Evolutionary conservation across 1,284 basidiomycete genomes (phyloP), one percentile per base, ranked within the genome.

Genomic region (Cryptococcus wingfieldii): DNA sequence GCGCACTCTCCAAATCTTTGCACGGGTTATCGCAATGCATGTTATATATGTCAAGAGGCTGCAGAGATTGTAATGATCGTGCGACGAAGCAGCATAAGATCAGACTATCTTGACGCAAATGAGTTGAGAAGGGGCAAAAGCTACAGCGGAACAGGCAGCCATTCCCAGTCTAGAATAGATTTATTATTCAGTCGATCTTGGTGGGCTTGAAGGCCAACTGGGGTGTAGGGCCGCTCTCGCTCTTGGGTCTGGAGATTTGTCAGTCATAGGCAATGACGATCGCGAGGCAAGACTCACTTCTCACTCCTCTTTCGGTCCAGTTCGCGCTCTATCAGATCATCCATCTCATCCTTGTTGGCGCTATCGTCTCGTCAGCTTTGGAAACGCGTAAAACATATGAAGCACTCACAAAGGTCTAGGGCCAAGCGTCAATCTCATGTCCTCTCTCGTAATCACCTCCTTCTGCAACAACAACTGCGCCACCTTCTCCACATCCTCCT

Each of bases 401-500:
- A 18, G 25, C n/a, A 66, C 67, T 66, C 55, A 70, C 65, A 70
- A 71, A 49, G 71, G 71, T 46, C 71, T 66, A 45, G 65, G 62
- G 47, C 71, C 69, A 37, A 73, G 63, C 34, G 70, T 54, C 44
- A 61, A 56, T 55, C 71, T 55, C 76, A 77, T 77, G 61, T 77
- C 76, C 61, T 77, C 70, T 60, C 93, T 84, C 47, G 90, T 95
- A 59, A 99, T 87, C 25, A 98, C 90, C 77, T 99, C 95, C 79
- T 93, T 95, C 76, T 92, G 85, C 18, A 99, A 80, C 45, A 99
- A 80, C 39, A 91, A 78, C 76, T 89, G 81, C 0, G 95, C 95
- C 13, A 99, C 90, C 79, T 94, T 95, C 78, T 97, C 91, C 1
- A 98, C 93, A 61, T 94, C 88, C 23, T 83, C 87, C 62, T 84